Evolutionary conservation across 1,284 basidiomycete genomes (phyloP).

Genomic region (Cutaneotrichosporon curvatum): DNA sequence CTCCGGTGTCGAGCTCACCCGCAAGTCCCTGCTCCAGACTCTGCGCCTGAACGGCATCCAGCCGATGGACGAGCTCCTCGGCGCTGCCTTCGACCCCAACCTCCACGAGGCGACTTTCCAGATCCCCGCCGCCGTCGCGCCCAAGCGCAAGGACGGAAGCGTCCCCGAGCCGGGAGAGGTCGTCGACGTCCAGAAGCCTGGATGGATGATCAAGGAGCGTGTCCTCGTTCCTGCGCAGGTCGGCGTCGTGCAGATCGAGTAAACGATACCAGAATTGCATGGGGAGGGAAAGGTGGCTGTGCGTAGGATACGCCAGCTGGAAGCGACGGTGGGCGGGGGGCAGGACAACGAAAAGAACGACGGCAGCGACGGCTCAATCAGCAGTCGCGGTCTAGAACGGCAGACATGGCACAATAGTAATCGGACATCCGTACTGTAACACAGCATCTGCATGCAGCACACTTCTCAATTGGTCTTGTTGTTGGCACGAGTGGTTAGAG

Average conservation of each 20-base stretch:
- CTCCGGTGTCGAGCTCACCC: constrained; percentile 85
- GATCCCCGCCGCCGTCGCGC: constrained; percentile 60
- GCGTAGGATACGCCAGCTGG: no score
- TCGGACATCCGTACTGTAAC: no score
- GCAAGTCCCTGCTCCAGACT: constrained; percentile 80
- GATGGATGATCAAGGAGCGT: constrained; percentile 87
- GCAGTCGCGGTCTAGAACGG: no score
- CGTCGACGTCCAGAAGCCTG: constrained; percentile 82
- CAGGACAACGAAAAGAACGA: no score
- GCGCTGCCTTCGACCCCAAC: constrained; percentile 91
- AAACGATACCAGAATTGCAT: no score
- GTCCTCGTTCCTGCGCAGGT: constrained; percentile 92
- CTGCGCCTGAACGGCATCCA: constrained; percentile 87
- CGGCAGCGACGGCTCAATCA: no score
- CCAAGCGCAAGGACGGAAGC: constrained; percentile 54
- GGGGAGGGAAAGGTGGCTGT: no score
- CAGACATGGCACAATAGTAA: no score
- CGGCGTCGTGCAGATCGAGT: constrained; percentile 64
- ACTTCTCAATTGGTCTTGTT: no score
- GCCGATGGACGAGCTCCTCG: constrained; percentile 61
- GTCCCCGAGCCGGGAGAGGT: constrained; percentile 69
- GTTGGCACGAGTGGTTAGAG: no score
- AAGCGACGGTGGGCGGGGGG: neutral
- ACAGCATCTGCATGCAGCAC: no score
- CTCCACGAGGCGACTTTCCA: constrained; percentile 92